Base-by-base conservation (phyloP, 2,329 filamentous ascomycete species). In the Elsinoe perseae region DNA sequence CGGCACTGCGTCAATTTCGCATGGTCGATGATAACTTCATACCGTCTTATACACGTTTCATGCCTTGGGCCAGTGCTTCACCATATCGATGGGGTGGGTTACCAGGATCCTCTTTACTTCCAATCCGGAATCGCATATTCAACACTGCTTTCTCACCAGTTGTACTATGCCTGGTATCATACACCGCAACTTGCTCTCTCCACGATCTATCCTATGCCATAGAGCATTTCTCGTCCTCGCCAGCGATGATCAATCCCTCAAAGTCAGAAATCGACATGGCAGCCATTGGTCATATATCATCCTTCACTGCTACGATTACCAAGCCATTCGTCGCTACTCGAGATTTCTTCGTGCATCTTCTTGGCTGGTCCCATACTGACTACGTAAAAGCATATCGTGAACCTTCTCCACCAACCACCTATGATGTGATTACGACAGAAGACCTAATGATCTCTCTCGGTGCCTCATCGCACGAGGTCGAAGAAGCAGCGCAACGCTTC, bases 371-470 rank as follows among this genome's bases (percentile, higher is more conserved):
- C 7, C 48, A 52, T 25, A 25, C 48, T 2, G 10, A n/a, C 18
- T 52, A 21, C 12, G 14, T 52, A 3, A 18, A 52, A 14, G 12
- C 6, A 10, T 38, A 32, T n/a, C 48, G 30, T 4, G 18, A 34
- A 5, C 28, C 20, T 6, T 30, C 28, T 2, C 14, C 8, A 36
- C 16, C 48, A 18, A 12, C 30, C 12, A 32, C 48, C 12, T 10
- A 16, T 10, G 20, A 48, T 10, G 18, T 23, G 14, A 38, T 52
- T 30, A 38, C 48, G 10, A 52, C 48, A 10, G 28, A 36, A 20
- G 48, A 38, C 20, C 30, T 38, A 5, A 27, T 52, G n/a, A 38
- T 38, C 32, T 52, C 48, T n/a, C 48, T 38, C 28, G 48, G 48
- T 10, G 48, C 48, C 12, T 9, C 44, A 14, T 16, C 48, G 4